Conservation (phyloP, 2,329 filamentous ascomycete genomes). For the Diaporthe aspalathi region DNA sequence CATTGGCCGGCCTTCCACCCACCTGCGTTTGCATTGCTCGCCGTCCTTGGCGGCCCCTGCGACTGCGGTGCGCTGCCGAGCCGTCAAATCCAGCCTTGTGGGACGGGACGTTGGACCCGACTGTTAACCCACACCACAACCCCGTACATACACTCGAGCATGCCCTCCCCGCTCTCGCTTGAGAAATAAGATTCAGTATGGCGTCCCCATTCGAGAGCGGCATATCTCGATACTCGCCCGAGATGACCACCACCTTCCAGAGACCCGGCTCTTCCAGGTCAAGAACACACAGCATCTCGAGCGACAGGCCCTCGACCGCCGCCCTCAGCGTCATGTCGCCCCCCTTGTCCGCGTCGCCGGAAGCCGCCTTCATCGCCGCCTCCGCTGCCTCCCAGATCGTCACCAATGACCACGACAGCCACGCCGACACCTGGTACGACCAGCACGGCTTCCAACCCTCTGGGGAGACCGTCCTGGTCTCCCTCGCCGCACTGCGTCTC, state of each 20-base stretch:
- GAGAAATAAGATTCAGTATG: constrained; percentile 37
- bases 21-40: constrained; percentile 13
- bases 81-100: constrained; percentile 17
- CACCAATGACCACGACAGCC: constrained; percentile 85
- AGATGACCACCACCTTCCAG: constrained; percentile 27
- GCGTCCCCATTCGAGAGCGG: constrained; percentile 33
- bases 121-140: constrained; percentile 33
- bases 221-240: constrained; percentile 35
- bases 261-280: constrained; percentile 49
- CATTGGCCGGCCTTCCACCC: constrained; percentile 17
- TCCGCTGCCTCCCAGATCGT: constrained; percentile 92
- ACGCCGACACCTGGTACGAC: constrained; percentile 76
- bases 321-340: constrained; percentile 72
- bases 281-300: constrained; percentile 74
- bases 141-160: constrained; percentile 20
- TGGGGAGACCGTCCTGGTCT: constrained; percentile 77
- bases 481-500: constrained; percentile 77
- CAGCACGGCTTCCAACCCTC: constrained; percentile 74
- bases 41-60: constrained; percentile 15
- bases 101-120: constrained; percentile 13
- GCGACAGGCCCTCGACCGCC: constrained; percentile 74
- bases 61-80: constrained; percentile 34
- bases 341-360: constrained; percentile 76
- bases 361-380: constrained; percentile 87
- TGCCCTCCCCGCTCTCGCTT: constrained; percentile 19